Evolutionary conservation across 148 eudicot species (phyloP).

Genomic region (Beta vulgaris): DNA sequence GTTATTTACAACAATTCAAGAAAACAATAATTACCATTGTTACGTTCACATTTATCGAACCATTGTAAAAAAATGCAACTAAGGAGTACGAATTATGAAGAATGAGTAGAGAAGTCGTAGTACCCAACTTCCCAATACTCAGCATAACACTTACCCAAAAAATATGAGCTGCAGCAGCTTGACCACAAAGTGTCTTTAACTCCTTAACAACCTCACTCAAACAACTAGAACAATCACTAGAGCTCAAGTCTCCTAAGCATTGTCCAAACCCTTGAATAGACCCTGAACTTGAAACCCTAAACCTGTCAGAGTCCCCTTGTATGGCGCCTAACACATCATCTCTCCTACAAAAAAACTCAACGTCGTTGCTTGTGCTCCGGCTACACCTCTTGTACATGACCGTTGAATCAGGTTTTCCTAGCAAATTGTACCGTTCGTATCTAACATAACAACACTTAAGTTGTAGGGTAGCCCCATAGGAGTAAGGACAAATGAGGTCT

Average conservation of each 20-base stretch:
- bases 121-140: slow-evolving; percentile 82
- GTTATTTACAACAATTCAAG: too few species aligned
- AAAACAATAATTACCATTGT: too few species aligned
- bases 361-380: slow-evolving; percentile 36
- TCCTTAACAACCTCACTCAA: slow-evolving; percentile 50
- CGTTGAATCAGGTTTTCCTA: slow-evolving; percentile 35
- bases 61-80: too few species aligned
- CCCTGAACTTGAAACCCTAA: slow-evolving; percentile 59
- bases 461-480: slow-evolving; percentile 64
- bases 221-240: slow-evolving; percentile 53
- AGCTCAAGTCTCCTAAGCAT: slow-evolving; percentile 68
- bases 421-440: slow-evolving; percentile 39
- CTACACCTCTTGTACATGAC: slow-evolving; percentile 65
- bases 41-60: too few species aligned
- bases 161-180: slow-evolving; percentile 68
- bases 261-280: slow-evolving; percentile 70
- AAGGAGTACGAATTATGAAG: too few species aligned
- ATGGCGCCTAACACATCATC: slow-evolving; percentile 64
- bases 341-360: slow-evolving; percentile 50
- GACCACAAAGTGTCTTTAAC: slow-evolving; percentile 68
- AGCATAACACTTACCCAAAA: slow-evolving; percentile 79
- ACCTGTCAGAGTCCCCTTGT: slow-evolving; percentile 23
- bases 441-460: slow-evolving; percentile 50
- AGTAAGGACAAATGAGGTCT: slow-evolving; percentile 51
- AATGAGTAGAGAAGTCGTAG: slow-evolving; percentile 42